A percentile compares a stretch with the other conserved stretches of the same genome.
Evolutionary conservation across 1,284 basidiomycete genomes (phyloP).

Genomic region (Ustilago nuda): DNA sequence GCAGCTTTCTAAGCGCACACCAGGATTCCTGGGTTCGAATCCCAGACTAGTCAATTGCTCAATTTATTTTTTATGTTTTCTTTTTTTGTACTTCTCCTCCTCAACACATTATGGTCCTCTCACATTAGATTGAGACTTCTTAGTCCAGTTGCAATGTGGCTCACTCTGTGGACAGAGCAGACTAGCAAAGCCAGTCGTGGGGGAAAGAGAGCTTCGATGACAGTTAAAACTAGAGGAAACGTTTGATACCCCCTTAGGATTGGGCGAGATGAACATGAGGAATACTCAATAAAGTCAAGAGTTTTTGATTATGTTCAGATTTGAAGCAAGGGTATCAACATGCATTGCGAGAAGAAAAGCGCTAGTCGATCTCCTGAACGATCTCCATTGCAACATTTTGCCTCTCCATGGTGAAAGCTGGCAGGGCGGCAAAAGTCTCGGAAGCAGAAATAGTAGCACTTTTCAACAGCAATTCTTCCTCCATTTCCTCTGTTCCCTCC

Average conservation of each 20-base stretch:
- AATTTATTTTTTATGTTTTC: conserved; percentile 12
- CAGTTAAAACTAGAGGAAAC: too few relatives aligned
- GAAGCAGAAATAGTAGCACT: conserved; percentile 17
- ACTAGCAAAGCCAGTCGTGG: too few relatives aligned
- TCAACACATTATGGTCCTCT: neutral
- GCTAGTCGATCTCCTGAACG: neutral
- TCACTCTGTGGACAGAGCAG: too few relatives aligned
- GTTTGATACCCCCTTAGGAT: too few relatives aligned
- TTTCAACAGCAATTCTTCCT: conserved; percentile 31
- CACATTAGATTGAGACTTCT: too few relatives aligned
- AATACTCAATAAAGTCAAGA: too few relatives aligned
- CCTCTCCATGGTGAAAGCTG: neutral
- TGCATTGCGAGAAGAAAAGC: too few relatives aligned
- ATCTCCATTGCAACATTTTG: neutral
- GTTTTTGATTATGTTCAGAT: too few relatives aligned
- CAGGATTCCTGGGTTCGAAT: conserved; percentile 58
- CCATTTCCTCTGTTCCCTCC: conserved; percentile 25
- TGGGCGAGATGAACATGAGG: too few relatives aligned
- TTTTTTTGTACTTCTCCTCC: conserved; percentile 13
- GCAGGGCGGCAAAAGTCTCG: conserved; percentile 39
- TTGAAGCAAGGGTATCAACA: too few relatives aligned
- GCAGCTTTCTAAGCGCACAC: conserved; percentile 9
- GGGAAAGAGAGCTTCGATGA: too few relatives aligned
- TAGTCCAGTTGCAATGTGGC: too few relatives aligned
- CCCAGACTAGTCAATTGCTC: conserved; percentile 44